phyloP scores from a whole-genome alignment of 192 early-diverging fungal genomes.

The Backusella psychrophila region DNA sequence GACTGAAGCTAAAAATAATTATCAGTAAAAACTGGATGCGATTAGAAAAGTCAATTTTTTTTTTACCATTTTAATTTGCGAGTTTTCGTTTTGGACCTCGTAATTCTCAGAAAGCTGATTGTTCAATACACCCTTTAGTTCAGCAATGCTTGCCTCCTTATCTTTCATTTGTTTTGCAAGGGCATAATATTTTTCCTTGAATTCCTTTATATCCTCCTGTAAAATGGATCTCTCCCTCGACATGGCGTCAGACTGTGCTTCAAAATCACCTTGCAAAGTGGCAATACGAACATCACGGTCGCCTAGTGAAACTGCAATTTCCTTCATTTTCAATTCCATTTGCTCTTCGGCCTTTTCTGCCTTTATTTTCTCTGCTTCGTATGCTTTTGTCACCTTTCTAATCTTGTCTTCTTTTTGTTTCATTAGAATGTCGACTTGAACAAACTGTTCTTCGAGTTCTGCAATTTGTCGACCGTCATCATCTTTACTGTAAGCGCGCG shows the following conservation, averaged over 20 bases:
- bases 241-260: slow-evolving; percentile 16
- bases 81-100: not conserved
- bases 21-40: not conserved
- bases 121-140: not conserved
- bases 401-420: not conserved
- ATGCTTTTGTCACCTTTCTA: not conserved
- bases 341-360: not conserved
- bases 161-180: not conserved
- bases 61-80: not conserved
- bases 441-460: not conserved
- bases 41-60: not conserved
- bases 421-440: not conserved
- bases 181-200: not conserved
- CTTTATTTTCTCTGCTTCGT: not conserved
- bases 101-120: not conserved
- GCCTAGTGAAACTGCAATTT: slow-evolving; percentile 7
- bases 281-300: slow-evolving; percentile 25
- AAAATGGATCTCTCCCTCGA: slow-evolving; percentile 11
- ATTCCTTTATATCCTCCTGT: slow-evolving; percentile 14
- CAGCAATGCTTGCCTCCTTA: not conserved
- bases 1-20: not conserved
- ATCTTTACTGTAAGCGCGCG: not conserved
- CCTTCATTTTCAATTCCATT: not conserved
- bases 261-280: slow-evolving; percentile 10
- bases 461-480: not conserved